Percentiles rank a stretch among this genome's conserved stretches.
Conservation (phyloP, 306 rosid genomes). For the Cicer judaicum region DNA sequence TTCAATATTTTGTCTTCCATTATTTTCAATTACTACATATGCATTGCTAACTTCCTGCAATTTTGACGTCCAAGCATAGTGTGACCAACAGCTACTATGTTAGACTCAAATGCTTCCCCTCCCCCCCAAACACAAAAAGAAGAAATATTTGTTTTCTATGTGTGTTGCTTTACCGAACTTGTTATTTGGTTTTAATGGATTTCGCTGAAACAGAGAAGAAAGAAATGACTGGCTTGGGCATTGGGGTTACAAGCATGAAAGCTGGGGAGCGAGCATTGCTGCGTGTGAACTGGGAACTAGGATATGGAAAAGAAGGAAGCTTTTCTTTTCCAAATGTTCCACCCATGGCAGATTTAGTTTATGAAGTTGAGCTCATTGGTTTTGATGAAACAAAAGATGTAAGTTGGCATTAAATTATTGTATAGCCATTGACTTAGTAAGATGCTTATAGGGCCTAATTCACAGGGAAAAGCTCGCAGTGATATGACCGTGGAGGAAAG, state of each 20-base stretch:
- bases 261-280: slow-evolving; percentile 83
- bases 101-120: background rate
- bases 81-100: background rate
- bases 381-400: slow-evolving; percentile 92
- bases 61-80: background rate
- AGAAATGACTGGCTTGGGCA: slow-evolving; percentile 90
- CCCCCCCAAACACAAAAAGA: background rate
- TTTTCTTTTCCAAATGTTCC: slow-evolving; percentile 97
- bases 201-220: slow-evolving; percentile 74
- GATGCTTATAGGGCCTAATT: slow-evolving; percentile 47
- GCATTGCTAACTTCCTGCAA: slow-evolving; percentile 8
- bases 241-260: slow-evolving; percentile 87
- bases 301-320: slow-evolving; percentile 88
- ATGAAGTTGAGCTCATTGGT: slow-evolving; percentile 94
- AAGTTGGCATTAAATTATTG: slow-evolving; percentile 40
- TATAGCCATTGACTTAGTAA: slow-evolving; percentile 27
- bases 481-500: slow-evolving; percentile 98
- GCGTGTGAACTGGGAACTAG: slow-evolving; percentile 92
- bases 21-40: background rate
- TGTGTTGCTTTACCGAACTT: slow-evolving; percentile 12
- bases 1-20: background rate
- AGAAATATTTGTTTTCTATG: background rate
- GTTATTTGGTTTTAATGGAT: slow-evolving; percentile 29
- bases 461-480: slow-evolving; percentile 86
- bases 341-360: slow-evolving; percentile 84